Conservation (phyloP, 352 stramenopile species). For the Globisporangium viniferum region DNA sequence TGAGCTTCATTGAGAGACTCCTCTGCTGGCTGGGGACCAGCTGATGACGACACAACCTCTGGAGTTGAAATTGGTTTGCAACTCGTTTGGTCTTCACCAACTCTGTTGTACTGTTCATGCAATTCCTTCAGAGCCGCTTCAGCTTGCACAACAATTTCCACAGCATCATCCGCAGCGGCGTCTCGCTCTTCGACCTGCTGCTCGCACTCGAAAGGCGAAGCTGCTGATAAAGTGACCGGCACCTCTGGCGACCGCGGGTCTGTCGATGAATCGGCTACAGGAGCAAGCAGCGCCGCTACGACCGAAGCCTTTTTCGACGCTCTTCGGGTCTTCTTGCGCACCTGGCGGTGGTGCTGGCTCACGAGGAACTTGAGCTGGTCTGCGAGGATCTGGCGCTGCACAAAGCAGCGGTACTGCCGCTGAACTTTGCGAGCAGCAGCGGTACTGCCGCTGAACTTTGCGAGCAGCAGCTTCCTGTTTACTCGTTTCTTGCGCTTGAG, state of each 20-base stretch:
- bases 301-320: slow-evolving; percentile 6
- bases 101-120: not conserved
- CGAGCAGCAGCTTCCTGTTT: not conserved
- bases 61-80: not conserved
- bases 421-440: slow-evolving; percentile 21
- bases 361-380: slow-evolving; percentile 44
- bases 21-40: not conserved
- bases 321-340: slow-evolving; percentile 21
- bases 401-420: slow-evolving; percentile 37
- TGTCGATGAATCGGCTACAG: not conserved
- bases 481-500: not conserved
- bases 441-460: slow-evolving; percentile 39
- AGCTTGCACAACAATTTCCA: not conserved
- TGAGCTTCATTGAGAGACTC: not conserved
- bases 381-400: slow-evolving; percentile 25
- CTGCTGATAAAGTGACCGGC: not conserved
- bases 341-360: slow-evolving; percentile 28
- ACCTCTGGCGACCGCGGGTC: not conserved
- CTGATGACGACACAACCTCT: not conserved
- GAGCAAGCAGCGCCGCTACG: not conserved
- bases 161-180: not conserved
- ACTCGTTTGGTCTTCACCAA: not conserved
- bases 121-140: not conserved
- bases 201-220: not conserved
- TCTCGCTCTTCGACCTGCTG: not conserved